Percentiles rank a stretch among this genome's conserved stretches.
Evolutionary conservation across 208 protist species (phyloP).

Genomic region (Entamoeba invadens): DNA sequence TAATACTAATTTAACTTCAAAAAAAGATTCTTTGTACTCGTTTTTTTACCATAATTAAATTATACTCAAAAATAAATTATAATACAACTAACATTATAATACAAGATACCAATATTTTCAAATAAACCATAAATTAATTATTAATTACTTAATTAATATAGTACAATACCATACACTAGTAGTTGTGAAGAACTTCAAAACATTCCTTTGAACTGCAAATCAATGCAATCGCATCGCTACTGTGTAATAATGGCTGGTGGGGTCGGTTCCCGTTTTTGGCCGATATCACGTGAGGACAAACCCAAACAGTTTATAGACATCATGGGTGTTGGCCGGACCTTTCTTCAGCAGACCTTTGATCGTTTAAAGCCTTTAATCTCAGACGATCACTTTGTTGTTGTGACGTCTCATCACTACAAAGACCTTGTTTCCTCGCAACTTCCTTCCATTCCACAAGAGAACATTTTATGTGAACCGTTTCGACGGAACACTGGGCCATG

Average conservation of each 20-base stretch:
- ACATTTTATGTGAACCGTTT: conserved; percentile 5
- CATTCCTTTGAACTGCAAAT: no score
- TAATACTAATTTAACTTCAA: no score
- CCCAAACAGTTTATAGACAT: neutral
- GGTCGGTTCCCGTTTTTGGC: neutral
- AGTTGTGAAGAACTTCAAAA: no score
- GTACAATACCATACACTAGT: no score
- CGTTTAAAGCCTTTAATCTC: neutral
- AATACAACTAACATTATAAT: no score
- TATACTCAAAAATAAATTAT: no score
- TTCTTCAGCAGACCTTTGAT: neutral
- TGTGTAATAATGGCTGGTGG: neutral
- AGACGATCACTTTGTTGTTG: neutral
- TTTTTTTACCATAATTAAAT: no score
- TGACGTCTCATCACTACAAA: neutral
- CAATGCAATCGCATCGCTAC: neutral
- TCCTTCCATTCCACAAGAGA: neutral
- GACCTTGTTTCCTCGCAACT: neutral
- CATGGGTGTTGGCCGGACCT: neutral
- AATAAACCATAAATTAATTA: no score
- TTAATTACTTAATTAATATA: no score
- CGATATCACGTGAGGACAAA: neutral
- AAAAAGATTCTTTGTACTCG: no score
- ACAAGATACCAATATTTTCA: no score
- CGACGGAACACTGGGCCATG: conserved; percentile 4